Evolutionary conservation across 1,139 yeast species (phyloP), one percentile per base, ranked within the genome.

Genomic region (Arxiozyma slooffiae): DNA sequence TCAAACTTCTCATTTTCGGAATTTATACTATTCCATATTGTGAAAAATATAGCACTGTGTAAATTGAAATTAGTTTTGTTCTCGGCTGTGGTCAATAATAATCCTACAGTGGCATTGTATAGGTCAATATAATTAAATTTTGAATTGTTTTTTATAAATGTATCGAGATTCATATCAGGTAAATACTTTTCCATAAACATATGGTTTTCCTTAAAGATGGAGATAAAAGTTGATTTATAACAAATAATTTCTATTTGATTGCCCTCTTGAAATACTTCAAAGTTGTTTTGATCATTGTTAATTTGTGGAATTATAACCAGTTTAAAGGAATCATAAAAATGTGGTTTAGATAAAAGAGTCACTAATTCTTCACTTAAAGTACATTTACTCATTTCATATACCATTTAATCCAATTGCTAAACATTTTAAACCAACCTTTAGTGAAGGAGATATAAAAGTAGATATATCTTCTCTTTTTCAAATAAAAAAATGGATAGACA

Each of bases 81-180:
- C 50, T 71, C 75, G 3, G 75, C 70, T 0, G 77, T 70, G 0
- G 68, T 57, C 1, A 73, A 50, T n/a, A 75, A 52, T 37, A 71
- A 54, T 0, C 74, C 77, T 17, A 69, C 44, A 1, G 75, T 67
- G 21, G 48, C 38, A 22, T 49, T 47, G 38, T 48, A 52, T 1
- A 42, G 6, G 14, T n/a, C n/a, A 6, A 42, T 17, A 20, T 11
- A 16, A 18, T 30, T 30, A 30, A 30, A 4, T 30, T 42, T 34
- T 18, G 18, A 8, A 20, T 11, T 42, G n/a, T 22, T 34, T 21
- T 18, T 14, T 11, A 42, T 4, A 34, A 30, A 26, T n/a, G 26
- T 6, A 11, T 42, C 9, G n/a, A n/a, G n/a, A n/a, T n/a, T n/a
- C 38, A 34, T 4, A 20, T 42, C 38, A 20, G 45, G 38, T 30